phyloP scores from a whole-genome alignment of 23 red algal genomes.

The Cyanidiococcus yangmingshanensis region DNA sequence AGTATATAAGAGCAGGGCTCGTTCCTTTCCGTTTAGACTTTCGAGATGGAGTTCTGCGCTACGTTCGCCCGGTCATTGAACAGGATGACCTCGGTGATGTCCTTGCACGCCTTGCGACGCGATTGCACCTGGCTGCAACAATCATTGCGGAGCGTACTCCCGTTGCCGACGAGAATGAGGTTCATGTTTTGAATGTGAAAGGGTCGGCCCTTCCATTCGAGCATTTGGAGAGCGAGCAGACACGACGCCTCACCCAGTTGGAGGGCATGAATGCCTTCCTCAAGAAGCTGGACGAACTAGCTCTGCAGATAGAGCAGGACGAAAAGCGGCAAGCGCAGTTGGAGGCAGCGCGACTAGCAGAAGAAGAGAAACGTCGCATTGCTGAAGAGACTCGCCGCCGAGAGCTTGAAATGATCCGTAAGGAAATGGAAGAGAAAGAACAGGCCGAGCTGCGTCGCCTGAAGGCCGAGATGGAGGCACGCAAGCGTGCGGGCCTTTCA shows the following conservation, averaged over 20 bases:
- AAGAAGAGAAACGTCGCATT: slow-evolving; percentile 57
- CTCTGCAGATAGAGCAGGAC: slow-evolving; percentile 7
- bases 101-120: slow-evolving; percentile 8
- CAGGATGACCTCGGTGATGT: slow-evolving; percentile 49
- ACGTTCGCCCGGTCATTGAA: slow-evolving; percentile 49
- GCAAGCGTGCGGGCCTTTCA: neutral
- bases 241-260: slow-evolving; percentile 42
- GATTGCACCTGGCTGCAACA: neutral
- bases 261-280: slow-evolving; percentile 31
- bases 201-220: neutral
- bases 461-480: slow-evolving; percentile 35
- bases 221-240: slow-evolving; percentile 47
- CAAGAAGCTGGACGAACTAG: neutral
- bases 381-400: slow-evolving; percentile 63
- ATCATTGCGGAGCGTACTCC: neutral
- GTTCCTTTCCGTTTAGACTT: slow-evolving; percentile 78
- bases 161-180: neutral
- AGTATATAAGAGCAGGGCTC: slow-evolving; percentile 59
- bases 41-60: slow-evolving; percentile 58
- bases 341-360: slow-evolving; percentile 39
- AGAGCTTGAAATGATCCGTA: slow-evolving; percentile 27
- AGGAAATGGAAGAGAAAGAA: slow-evolving; percentile 62
- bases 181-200: neutral
- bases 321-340: slow-evolving; percentile 51
- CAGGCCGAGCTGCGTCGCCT: slow-evolving; percentile 42